Evolutionary conservation across 2,329 filamentous ascomycete species (phyloP), one percentile per base, ranked within the genome.

Genomic region (Pyricularia grisea): DNA sequence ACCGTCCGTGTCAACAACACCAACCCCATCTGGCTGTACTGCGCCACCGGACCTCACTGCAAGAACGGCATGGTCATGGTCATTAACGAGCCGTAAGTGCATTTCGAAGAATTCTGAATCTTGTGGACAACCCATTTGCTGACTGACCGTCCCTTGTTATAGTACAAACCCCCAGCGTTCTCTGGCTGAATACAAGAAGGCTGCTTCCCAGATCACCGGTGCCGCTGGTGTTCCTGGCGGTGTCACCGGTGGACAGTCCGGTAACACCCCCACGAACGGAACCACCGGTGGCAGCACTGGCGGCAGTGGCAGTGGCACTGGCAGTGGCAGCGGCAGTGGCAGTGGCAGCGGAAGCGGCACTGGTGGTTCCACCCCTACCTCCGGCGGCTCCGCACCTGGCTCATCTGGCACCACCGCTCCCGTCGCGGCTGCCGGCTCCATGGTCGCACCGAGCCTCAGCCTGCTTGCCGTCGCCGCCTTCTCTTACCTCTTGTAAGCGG

Each of bases 1-100:
- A 92, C 89, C 70, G 81, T 94, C 74, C 84, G 84, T 77, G 81
- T 95, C 77, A 89, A 88, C 75, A 83, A 88, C 78, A 86, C 84
- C 64, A 89, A 84, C 69, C 92, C 92, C 33, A 82, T 94, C 72
- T 95, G 92, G 91, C 81, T 92, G 72, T 94, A 90, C 84, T 94
- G 92, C 80, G 88, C 87, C 33, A 89, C 93, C 78, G 88, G 77
- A 65, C 86, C 84, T 75, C 92, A 95, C 81, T 95, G 92, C 79
- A 86, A 93, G 78, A 80, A 77, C 66, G 90, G 90, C 71, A 93
- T 93, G 90, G 84, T 85, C 69, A 90, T 92, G 81, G 90, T 92
- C 36, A 88, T 93, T 76, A 93, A 94, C 79, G 87, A 87, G 80
- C 83, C 90, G 88, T 91, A 79, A 79, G 88, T 79, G 27, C 5